Evolutionary conservation across 2,329 filamentous ascomycete genomes (phyloP), one percentile per base, ranked within the genome.

Genomic region (Xylaria polymorpha): DNA sequence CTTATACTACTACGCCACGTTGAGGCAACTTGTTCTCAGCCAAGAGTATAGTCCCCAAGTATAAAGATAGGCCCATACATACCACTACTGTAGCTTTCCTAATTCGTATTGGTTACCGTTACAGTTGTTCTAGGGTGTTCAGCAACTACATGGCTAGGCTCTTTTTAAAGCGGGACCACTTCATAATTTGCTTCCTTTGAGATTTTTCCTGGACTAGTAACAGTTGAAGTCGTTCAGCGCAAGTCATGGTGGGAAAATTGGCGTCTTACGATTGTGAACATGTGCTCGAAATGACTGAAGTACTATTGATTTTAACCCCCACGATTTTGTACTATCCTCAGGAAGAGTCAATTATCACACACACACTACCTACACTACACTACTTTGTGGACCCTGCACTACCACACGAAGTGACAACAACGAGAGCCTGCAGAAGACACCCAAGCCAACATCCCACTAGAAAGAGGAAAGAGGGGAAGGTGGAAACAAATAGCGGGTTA

Each of bases 401-500:
- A 10, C n/a, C 2, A 51, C 18, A 18, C 10, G 4, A 51, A 46
- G 25, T 32, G 29, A 39, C n/a, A 10, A 39, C n/a, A 10, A 53
- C 35, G 46, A 58, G 9, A 55, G 41, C 32, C n/a, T 20, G n/a
- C 25, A 29, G 25, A 32, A 53, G 41, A 60, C 50, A 25, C 22
- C 35, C 22, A 41, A 50, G 25, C 48, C 29, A 25, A 15, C 18
- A 56, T 29, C 7, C 8, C 35, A 37, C 8, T 50, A 51, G 44
- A 46, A 25, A 29, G 41, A 51, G 44, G 39, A 25, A 29, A 15
- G 64, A 65, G 55, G 59, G 58, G 55, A 39, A 59, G 48, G 60
- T 51, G 66, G 66, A 63, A 61, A 60, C 39, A 9, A 53, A 69
- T 66, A 64, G 60, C 56, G 67, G 69, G 60, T 64, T 67, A 35